Percentiles rank a stretch among this genome's conserved stretches.
Evolutionary conservation across 306 rosid species (phyloP).

Genomic region (Crataegus laevigata): DNA sequence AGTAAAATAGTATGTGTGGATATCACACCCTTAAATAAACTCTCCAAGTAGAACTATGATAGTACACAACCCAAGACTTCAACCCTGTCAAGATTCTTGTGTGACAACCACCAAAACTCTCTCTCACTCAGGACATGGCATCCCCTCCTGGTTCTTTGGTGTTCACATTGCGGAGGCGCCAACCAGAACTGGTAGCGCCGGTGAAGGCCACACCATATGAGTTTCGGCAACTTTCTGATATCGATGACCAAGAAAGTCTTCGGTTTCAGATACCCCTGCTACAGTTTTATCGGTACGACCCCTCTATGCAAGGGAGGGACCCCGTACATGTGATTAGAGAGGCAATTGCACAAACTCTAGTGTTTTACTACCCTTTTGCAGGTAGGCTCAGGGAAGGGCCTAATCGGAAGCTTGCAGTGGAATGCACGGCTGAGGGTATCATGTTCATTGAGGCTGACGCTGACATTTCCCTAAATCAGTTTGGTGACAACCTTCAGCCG

Average conservation of each 20-base stretch:
- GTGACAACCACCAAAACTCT: neutral
- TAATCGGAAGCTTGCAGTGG: constrained; percentile 26
- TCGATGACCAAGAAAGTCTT: constrained; percentile 36
- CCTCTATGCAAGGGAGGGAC: constrained; percentile 25
- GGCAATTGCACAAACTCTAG: constrained; percentile 27
- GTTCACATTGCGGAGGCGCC: constrained; percentile 13
- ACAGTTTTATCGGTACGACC: constrained; percentile 19
- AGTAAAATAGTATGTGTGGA: no score
- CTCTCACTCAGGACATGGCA: neutral
- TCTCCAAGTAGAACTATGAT: neutral
- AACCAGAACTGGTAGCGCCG: constrained; percentile 23
- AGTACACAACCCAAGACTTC: neutral
- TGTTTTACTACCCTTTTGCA: constrained; percentile 35
- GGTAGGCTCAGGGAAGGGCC: constrained; percentile 34
- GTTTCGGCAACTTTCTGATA: constrained; percentile 27
- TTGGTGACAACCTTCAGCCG: constrained; percentile 29
- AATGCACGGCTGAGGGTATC: constrained; percentile 40
- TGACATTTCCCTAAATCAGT: constrained; percentile 22
- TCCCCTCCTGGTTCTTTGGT: constrained; percentile 3
- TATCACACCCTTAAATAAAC: no score
- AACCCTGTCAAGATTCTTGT: neutral
- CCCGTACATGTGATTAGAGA: constrained; percentile 21
- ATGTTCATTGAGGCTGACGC: constrained; percentile 41
- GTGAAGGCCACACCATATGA: constrained; percentile 21
- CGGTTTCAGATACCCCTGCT: constrained; percentile 31